phyloP scores from a whole-genome alignment of 352 stramenopile genomes.

The Globisporangium cederbergense region DNA sequence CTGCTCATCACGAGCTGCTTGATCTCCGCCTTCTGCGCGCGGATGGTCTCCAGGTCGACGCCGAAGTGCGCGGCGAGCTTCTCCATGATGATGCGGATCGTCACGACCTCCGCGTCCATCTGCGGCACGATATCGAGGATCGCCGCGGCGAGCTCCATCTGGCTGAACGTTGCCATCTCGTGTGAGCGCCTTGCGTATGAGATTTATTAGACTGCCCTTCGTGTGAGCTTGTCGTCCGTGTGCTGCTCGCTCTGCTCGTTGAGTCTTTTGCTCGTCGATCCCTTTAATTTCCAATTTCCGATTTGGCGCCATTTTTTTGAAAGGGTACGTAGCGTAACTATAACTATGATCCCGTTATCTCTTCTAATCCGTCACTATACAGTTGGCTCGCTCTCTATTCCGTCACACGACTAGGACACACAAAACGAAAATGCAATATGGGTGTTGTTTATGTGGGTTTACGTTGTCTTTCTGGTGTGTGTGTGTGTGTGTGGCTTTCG shows the following conservation, averaged over 20 bases:
- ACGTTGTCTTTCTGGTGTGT: not conserved
- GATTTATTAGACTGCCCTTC: too few relatives aligned
- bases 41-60: slow-evolving; percentile 25
- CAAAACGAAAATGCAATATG: not conserved
- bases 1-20: slow-evolving; percentile 17
- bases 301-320: not conserved
- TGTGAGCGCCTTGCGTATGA: not conserved
- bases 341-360: not conserved
- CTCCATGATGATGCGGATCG: slow-evolving; percentile 42
- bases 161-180: slow-evolving; percentile 20
- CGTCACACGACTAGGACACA: too few relatives aligned
- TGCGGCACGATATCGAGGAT: slow-evolving; percentile 51
- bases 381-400: too few relatives aligned
- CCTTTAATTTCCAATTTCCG: too few relatives aligned
- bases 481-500: not conserved
- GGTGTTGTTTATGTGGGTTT: not conserved
- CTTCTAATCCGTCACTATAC: not conserved
- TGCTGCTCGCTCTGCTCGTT: not conserved
- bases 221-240: not conserved
- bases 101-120: slow-evolving; percentile 52
- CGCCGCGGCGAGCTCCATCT: slow-evolving; percentile 27
- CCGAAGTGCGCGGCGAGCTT: slow-evolving; percentile 47
- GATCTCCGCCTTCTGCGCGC: slow-evolving; percentile 7
- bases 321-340: not conserved
- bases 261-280: not conserved